phyloP scores from a whole-genome alignment of 768 basidiomycete genomes.

The Hortiboletus campestris region DNA sequence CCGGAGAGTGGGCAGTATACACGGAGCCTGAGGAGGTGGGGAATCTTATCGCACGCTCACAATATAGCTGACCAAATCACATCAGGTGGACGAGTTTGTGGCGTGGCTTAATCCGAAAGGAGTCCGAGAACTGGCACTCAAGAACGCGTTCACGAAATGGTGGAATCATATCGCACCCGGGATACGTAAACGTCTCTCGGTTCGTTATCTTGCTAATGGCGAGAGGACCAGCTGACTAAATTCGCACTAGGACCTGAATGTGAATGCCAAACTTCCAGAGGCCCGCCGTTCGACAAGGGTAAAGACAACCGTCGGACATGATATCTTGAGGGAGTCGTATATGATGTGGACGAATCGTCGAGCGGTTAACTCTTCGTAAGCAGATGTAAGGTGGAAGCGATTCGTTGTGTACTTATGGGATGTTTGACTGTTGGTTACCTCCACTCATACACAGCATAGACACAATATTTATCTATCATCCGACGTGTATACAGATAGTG shows the following conservation, averaged over 20 bases:
- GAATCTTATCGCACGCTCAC: neutral
- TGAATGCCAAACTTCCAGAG: constrained; percentile 70
- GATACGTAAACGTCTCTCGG: constrained; percentile 70
- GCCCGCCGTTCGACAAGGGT: constrained; percentile 76
- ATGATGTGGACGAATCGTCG: constrained; percentile 87
- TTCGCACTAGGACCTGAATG: constrained; percentile 58
- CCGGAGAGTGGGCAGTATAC: constrained; percentile 91
- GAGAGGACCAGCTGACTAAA: constrained; percentile 8
- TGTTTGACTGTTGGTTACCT: constrained; percentile 2
- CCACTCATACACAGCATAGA: constrained; percentile 17
- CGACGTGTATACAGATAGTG: constrained; percentile 9
- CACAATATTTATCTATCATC: constrained; percentile 21
- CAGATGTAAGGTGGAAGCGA: neutral
- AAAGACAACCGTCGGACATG: constrained; percentile 55
- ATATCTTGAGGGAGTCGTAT: constrained; percentile 76
- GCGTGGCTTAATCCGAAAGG: constrained; percentile 94
- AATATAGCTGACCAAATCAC: constrained; percentile 8
- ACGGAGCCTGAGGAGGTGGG: constrained; percentile 82
- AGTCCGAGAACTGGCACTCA: constrained; percentile 79
- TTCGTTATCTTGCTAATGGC: constrained; percentile 37
- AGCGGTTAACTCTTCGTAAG: constrained; percentile 44
- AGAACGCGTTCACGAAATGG: constrained; percentile 76
- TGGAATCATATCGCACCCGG: constrained; percentile 81
- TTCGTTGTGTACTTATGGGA: constrained; percentile 8
- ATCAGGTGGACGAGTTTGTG: constrained; percentile 76